Conservation (phyloP, 768 basidiomycete species). For the Atractiella rhizophila region DNA sequence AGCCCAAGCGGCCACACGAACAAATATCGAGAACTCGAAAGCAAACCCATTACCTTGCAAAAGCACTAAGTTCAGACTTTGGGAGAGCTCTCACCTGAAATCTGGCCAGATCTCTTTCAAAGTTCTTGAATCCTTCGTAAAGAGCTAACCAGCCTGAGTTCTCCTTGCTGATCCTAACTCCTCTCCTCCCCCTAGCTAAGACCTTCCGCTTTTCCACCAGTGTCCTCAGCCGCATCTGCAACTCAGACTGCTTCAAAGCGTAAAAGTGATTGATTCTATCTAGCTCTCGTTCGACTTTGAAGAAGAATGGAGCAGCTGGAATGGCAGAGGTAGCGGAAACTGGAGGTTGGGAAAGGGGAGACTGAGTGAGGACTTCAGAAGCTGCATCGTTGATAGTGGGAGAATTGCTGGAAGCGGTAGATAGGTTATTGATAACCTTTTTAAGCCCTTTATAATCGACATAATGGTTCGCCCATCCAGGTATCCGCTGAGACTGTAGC, state of each 20-base stretch:
- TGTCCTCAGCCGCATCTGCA: slow-evolving; percentile 72
- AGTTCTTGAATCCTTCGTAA: slow-evolving; percentile 78
- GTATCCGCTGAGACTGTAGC: slow-evolving; percentile 81
- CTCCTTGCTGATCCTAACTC: slow-evolving; percentile 26
- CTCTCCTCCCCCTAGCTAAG: slow-evolving; percentile 42
- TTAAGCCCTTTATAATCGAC: slow-evolving; percentile 96
- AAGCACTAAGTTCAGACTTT: too few relatives aligned
- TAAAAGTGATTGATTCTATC: slow-evolving; percentile 99
- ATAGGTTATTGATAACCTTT: slow-evolving; percentile 18
- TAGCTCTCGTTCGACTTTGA: slow-evolving; percentile 86
- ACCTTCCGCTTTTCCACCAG: slow-evolving; percentile 69
- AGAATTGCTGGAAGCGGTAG: background rate
- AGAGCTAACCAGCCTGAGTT: slow-evolving; percentile 31
- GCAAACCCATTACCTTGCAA: too few relatives aligned
- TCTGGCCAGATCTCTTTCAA: slow-evolving; percentile 83
- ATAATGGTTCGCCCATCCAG: slow-evolving; percentile 87
- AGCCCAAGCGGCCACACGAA: too few relatives aligned
- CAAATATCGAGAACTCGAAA: too few relatives aligned
- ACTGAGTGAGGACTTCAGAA: too few relatives aligned
- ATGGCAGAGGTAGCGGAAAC: slow-evolving; percentile 33
- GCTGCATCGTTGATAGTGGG: too few relatives aligned
- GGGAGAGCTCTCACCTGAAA: slow-evolving; percentile 47
- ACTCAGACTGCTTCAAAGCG: slow-evolving; percentile 83
- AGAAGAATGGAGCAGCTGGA: slow-evolving; percentile 66
- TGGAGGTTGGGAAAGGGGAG: too few relatives aligned